Evolutionary conservation across 768 basidiomycete species (phyloP).

Genomic region (Rhizopogon vesiculosus): DNA sequence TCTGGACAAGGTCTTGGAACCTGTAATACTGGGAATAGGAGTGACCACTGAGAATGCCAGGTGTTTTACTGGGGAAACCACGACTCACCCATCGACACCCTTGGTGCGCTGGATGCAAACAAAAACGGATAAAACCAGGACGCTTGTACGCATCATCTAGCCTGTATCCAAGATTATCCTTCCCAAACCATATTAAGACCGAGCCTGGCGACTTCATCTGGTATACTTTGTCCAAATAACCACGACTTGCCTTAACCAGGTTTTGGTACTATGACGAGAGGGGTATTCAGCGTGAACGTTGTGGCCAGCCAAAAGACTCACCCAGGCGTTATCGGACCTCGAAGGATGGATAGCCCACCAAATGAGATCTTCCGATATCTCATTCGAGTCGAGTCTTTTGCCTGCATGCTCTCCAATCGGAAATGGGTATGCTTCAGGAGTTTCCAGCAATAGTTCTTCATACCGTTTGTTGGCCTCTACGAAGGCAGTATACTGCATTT

Average conservation of each 20-base stretch:
- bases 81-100: neutral
- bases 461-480: conserved; percentile 9
- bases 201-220: conserved; percentile 17
- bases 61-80: neutral
- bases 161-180: conserved; percentile 10
- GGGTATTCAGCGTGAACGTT: neutral
- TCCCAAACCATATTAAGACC: conserved; percentile 16
- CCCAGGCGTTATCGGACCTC: conserved; percentile 2
- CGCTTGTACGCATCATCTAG: conserved; percentile 11
- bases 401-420: conserved; percentile 1
- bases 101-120: neutral
- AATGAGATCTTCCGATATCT: conserved; percentile 11
- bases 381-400: neutral
- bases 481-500: conserved; percentile 4
- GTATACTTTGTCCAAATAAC: conserved; percentile 11
- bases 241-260: conserved; percentile 9
- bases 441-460: conserved; percentile 10
- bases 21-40: neutral
- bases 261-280: conserved; percentile 8
- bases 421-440: conserved; percentile 7
- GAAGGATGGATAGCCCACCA: conserved; percentile 10
- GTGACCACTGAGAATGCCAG: neutral
- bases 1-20: neutral
- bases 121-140: conserved; percentile 10
- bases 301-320: neutral